Percentiles rank a stretch among this genome's conserved stretches.
phyloP scores from a whole-genome alignment of 164 flowering plant species.

The Aristolochia californica region DNA sequence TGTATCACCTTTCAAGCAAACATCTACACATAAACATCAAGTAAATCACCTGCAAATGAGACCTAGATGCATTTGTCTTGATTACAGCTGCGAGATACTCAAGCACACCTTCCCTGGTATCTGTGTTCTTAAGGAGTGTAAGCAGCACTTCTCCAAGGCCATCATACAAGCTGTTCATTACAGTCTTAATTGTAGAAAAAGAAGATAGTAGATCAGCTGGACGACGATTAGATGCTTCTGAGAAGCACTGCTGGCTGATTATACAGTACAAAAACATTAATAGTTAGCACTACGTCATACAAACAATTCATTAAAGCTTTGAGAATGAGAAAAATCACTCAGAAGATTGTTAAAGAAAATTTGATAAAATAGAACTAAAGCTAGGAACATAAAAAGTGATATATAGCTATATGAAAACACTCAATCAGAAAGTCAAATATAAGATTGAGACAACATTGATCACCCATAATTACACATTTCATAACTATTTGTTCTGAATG shows the following conservation, averaged over 20 bases:
- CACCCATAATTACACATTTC: too few species aligned
- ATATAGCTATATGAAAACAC: too few species aligned
- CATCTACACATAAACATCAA: background rate
- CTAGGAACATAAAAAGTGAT: too few species aligned
- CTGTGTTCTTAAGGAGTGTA: constrained; percentile 55
- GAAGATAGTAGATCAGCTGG: constrained; percentile 82
- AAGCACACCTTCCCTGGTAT: constrained; percentile 72
- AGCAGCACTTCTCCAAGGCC: constrained; percentile 71
- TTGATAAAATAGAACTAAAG: too few species aligned
- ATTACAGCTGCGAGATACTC: constrained; percentile 84
- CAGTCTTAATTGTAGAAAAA: constrained; percentile 73
- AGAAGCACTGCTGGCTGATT: constrained; percentile 81
- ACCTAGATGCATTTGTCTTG: constrained; percentile 75
- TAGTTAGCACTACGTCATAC: background rate
- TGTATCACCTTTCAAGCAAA: background rate
- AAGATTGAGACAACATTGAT: too few species aligned
- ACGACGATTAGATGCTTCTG: constrained; percentile 70
- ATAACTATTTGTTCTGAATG: too few species aligned
- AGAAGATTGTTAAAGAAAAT: too few species aligned
- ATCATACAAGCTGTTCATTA: constrained; percentile 70
- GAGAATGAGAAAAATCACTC: too few species aligned
- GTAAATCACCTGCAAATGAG: constrained; percentile 71
- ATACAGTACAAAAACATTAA: constrained; percentile 1
- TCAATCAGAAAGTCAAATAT: too few species aligned
- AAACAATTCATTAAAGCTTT: too few species aligned